Evolutionary conservation across 768 basidiomycete genomes (phyloP).

Genomic region (Ramaria sp.): DNA sequence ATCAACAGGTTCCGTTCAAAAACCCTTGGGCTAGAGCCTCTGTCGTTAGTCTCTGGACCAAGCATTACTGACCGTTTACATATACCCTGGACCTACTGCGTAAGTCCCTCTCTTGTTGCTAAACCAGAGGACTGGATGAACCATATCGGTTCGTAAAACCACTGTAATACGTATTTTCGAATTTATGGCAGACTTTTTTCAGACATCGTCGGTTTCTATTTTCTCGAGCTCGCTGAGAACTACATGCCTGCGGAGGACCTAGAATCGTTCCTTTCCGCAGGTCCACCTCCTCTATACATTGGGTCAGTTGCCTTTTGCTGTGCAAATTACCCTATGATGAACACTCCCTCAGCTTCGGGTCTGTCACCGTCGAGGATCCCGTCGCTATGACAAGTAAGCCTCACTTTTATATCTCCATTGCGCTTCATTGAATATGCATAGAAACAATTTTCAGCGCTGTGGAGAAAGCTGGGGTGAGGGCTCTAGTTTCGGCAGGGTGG

Average conservation of each 20-base stretch:
- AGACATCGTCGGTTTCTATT: slow-evolving; percentile 62
- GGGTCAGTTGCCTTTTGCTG: slow-evolving; percentile 26
- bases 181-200: background rate
- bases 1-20: slow-evolving; percentile 45
- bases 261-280: slow-evolving; percentile 35
- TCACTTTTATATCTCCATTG: background rate
- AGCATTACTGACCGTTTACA: slow-evolving; percentile 41
- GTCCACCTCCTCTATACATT: slow-evolving; percentile 47
- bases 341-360: slow-evolving; percentile 37
- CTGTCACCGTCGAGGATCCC: slow-evolving; percentile 48
- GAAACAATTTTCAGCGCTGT: slow-evolving; percentile 53
- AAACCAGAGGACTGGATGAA: slow-evolving; percentile 56
- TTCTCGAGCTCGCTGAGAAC: slow-evolving; percentile 40
- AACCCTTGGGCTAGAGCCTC: slow-evolving; percentile 36
- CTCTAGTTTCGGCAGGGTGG: slow-evolving; percentile 58
- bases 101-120: slow-evolving; percentile 46
- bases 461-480: slow-evolving; percentile 41
- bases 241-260: slow-evolving; percentile 41
- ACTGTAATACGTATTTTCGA: background rate
- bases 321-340: background rate
- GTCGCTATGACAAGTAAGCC: slow-evolving; percentile 36
- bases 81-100: slow-evolving; percentile 55
- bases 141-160: slow-evolving; percentile 35
- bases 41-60: slow-evolving; percentile 40
- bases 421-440: background rate